Percentiles rank a stretch among this genome's conserved stretches.
Evolutionary conservation across 768 basidiomycete species (phyloP).

Genomic region (Rhizopogon vesiculosus): DNA sequence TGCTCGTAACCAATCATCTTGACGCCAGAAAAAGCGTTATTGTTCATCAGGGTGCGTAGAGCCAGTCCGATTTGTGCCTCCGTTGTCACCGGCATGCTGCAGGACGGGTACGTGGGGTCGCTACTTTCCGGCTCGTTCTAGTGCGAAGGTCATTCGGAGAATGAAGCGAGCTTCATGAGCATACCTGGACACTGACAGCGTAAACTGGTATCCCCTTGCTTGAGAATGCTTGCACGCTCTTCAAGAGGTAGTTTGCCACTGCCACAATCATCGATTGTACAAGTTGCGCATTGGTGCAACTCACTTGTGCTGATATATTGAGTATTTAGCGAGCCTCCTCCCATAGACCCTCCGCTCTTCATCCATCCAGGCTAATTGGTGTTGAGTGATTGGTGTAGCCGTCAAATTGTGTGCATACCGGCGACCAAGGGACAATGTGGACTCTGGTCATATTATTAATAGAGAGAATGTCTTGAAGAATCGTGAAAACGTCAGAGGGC

Average conservation of each 20-base stretch:
- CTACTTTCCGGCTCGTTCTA: conserved; percentile 54
- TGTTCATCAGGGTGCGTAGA: conserved; percentile 56
- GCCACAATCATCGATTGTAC: conserved; percentile 2
- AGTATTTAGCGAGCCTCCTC: conserved; percentile 55
- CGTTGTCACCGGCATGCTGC: conserved; percentile 44
- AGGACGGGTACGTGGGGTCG: conserved; percentile 67
- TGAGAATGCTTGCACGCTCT: conserved; percentile 65
- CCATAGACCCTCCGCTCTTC: conserved; percentile 64
- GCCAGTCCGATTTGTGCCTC: conserved; percentile 56
- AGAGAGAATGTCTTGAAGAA: conserved; percentile 58
- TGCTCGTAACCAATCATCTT: conserved; percentile 70
- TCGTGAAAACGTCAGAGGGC: conserved; percentile 60
- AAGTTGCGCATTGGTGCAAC: conserved; percentile 13
- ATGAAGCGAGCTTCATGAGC: neutral
- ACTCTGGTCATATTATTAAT: conserved; percentile 50
- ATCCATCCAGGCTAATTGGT: conserved; percentile 67
- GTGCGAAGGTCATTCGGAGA: neutral
- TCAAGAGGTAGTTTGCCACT: conserved; percentile 74
- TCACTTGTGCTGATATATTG: conserved; percentile 45
- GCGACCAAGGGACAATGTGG: conserved; percentile 71
- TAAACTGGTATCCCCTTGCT: conserved; percentile 55
- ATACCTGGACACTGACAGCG: conserved; percentile 55
- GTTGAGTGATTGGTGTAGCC: neutral
- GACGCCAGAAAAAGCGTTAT: conserved; percentile 52
- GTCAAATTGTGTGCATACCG: conserved; percentile 37